Percentiles rank a stretch among this genome's conserved stretches.
Evolutionary conservation across 1,284 basidiomycete genomes (phyloP).

Genomic region (Trichosporon faecale): DNA sequence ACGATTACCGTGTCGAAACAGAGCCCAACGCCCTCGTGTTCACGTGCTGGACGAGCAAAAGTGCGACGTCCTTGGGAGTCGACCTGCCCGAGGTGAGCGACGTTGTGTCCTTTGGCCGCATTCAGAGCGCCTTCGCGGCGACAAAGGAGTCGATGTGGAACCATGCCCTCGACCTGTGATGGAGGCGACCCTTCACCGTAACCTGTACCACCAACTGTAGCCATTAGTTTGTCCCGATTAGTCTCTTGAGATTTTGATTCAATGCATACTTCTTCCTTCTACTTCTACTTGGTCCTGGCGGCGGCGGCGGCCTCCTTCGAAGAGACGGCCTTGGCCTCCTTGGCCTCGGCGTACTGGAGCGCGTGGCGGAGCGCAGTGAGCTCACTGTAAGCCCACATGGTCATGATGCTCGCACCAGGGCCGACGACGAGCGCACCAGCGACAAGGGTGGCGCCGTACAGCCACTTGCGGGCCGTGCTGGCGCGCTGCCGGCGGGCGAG

Average conservation of each 20-base stretch:
- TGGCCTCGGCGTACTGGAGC: conserved; percentile 13
- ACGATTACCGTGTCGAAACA: background rate
- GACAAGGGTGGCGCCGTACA: background rate
- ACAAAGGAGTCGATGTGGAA: background rate
- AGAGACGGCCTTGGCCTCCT: conserved; percentile 9
- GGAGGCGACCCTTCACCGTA: too few species aligned
- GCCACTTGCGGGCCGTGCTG: background rate
- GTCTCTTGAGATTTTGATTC: background rate
- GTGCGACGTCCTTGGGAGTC: background rate
- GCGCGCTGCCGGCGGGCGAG: conserved; percentile 8
- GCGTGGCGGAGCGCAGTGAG: conserved; percentile 13
- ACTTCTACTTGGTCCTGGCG: background rate
- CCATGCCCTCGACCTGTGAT: background rate
- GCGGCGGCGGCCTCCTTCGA: background rate
- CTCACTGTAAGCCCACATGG: conserved; percentile 22
- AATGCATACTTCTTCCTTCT: background rate
- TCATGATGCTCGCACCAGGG: conserved; percentile 19
- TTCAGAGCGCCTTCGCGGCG: background rate
- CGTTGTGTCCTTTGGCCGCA: background rate
- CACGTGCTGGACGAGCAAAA: background rate
- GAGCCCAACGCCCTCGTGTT: background rate
- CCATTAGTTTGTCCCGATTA: background rate
- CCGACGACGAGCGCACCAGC: conserved; percentile 4
- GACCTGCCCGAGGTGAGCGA: background rate
- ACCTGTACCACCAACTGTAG: background rate